These are phyloP conservation scores for Colletotrichum sp. DNA, from an alignment of 2,329 filamentous ascomycete genomes.

Conservation along the genomic window DNA sequence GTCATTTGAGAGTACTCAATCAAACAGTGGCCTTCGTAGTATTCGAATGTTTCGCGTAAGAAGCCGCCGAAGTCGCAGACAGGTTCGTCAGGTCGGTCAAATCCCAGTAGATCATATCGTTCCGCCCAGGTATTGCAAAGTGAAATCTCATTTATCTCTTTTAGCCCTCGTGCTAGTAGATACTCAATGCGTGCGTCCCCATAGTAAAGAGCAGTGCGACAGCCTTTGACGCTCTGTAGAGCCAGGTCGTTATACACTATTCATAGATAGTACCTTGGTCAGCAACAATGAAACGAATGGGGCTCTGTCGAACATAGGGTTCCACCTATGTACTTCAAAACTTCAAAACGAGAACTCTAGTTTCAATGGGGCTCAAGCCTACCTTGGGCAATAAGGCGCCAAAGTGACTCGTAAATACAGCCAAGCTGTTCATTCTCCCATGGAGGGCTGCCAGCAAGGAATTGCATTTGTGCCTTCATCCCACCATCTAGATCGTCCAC, in stretches of 20 bases:
- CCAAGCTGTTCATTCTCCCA: not conserved
- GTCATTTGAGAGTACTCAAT: not conserved
- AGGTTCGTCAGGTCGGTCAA: not conserved
- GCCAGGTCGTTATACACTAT: not conserved
- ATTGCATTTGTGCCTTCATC: not conserved
- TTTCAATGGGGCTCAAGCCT: not conserved
- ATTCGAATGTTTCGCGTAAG: not conserved
- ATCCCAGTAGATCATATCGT: not conserved
- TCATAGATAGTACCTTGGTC: not conserved
- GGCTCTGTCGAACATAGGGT: not conserved
- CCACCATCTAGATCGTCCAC: not conserved
- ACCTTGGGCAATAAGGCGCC: not conserved
- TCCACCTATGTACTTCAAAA: not conserved
- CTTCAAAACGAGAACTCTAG: not conserved
- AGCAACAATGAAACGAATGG: not conserved
- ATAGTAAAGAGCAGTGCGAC: not conserved
- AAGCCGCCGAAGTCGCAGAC: not conserved
- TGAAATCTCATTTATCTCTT: not conserved
- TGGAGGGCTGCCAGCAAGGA: not conserved
- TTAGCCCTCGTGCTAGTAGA: not conserved
- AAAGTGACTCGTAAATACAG: not conserved
- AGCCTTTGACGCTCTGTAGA: not conserved
- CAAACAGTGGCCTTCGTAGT: not conserved
- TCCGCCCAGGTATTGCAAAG: not conserved
- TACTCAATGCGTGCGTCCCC: not conserved